phyloP scores from a whole-genome alignment of 176 grass and related monocot species.

The Miscanthus lutarioriparius region DNA sequence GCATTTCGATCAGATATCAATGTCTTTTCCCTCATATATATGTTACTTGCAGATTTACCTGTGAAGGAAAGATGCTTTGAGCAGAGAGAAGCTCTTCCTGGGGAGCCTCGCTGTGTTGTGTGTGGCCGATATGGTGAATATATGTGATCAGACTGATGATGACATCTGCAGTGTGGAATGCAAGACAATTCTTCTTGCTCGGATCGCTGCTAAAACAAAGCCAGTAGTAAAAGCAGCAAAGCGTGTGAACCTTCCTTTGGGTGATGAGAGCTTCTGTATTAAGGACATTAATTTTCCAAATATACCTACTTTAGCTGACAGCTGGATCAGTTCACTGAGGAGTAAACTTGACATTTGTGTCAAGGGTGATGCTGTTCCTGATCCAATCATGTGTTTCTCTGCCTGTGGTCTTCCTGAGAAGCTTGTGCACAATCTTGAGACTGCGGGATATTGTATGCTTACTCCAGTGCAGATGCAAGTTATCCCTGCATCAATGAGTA shows the following conservation, averaged over 20 bases:
- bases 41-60: constrained; percentile 52
- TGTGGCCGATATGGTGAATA: constrained; percentile 88
- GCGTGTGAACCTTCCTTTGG: constrained; percentile 53
- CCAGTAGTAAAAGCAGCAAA: constrained; percentile 36
- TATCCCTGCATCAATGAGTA: constrained; percentile 75
- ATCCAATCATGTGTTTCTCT: constrained; percentile 77
- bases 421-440: constrained; percentile 83
- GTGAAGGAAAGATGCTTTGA: constrained; percentile 74
- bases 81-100: constrained; percentile 82
- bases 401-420: constrained; percentile 70
- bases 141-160: constrained; percentile 80
- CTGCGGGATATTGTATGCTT: constrained; percentile 71
- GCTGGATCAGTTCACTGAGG: constrained; percentile 63
- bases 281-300: constrained; percentile 45
- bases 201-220: constrained; percentile 40
- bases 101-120: constrained; percentile 72
- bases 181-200: constrained; percentile 69
- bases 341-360: constrained; percentile 77
- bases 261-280: constrained; percentile 82
- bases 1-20: neutral
- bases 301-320: constrained; percentile 39
- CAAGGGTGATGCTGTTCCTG: constrained; percentile 60
- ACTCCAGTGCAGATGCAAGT: constrained; percentile 94
- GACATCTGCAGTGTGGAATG: constrained; percentile 89
- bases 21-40: constrained; percentile 13